Conservation (phyloP, 352 stramenopile genomes). For the Globisporangium okanoganense region DNA sequence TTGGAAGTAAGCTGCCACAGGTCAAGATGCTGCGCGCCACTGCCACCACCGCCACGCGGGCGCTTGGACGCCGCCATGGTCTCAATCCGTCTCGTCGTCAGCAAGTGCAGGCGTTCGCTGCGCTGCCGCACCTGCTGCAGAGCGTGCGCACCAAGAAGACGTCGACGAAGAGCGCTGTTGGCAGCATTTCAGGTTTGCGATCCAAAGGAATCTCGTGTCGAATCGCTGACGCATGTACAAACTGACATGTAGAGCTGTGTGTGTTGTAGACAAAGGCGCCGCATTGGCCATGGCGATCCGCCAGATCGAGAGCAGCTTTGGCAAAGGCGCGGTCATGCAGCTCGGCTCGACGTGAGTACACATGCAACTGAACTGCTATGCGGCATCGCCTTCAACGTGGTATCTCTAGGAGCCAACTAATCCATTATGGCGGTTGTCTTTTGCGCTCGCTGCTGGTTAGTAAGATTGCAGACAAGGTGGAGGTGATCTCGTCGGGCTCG, state of each 20-base stretch:
- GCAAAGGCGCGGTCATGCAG: slow-evolving; percentile 96
- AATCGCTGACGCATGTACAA: too few relatives aligned
- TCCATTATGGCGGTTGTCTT: too few relatives aligned
- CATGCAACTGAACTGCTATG: too few relatives aligned
- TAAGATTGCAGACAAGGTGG: slow-evolving; percentile 86
- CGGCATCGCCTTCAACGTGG: too few relatives aligned
- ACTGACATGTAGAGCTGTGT: background rate
- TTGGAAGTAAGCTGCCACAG: background rate
- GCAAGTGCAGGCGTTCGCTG: background rate
- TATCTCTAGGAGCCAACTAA: too few relatives aligned
- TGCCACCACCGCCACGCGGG: background rate
- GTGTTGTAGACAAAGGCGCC: slow-evolving; percentile 53
- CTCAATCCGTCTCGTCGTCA: background rate
- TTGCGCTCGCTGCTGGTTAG: slow-evolving; percentile 21
- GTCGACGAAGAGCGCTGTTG: slow-evolving; percentile 13
- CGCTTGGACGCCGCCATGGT: background rate
- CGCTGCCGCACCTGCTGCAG: slow-evolving; percentile 2
- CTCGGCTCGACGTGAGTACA: slow-evolving; percentile 84
- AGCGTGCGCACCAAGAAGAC: slow-evolving; percentile 19
- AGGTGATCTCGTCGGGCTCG: slow-evolving; percentile 93
- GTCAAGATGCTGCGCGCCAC: background rate
- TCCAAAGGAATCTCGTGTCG: background rate
- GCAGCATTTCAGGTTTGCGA: slow-evolving; percentile 2
- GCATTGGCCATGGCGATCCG: slow-evolving; percentile 94
- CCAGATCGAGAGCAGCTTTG: slow-evolving; percentile 96